A percentile compares a stretch with the other conserved stretches of the same genome.
Conservation (phyloP, 164 flowering plant genomes). For the Litsea cubeba region DNA sequence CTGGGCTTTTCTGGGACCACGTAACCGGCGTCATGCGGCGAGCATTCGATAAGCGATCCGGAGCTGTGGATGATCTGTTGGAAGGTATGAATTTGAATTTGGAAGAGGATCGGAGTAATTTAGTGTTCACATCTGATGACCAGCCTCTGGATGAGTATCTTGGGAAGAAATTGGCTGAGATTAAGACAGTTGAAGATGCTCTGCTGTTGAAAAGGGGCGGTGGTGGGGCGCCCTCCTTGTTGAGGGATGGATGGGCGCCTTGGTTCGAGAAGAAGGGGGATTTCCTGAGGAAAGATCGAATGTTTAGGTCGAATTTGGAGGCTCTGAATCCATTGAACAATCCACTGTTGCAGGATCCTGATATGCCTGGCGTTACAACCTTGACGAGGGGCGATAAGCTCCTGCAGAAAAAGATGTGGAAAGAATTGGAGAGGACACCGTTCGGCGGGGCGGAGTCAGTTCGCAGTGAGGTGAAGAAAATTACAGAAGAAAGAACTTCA, state of each 20-base stretch:
- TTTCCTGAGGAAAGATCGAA: slow-evolving; percentile 70
- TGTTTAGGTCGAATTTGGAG: slow-evolving; percentile 85
- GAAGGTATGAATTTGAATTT: slow-evolving; percentile 37
- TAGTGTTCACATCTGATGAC: slow-evolving; percentile 80
- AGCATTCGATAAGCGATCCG: slow-evolving; percentile 48
- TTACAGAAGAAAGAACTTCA: slow-evolving; percentile 23
- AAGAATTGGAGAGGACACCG: slow-evolving; percentile 47
- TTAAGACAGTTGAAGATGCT: slow-evolving; percentile 65
- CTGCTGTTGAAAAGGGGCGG: slow-evolving; percentile 53
- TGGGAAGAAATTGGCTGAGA: slow-evolving; percentile 47
- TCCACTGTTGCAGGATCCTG: slow-evolving; percentile 90
- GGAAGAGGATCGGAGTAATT: slow-evolving; percentile 27
- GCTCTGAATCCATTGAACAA: slow-evolving; percentile 74
- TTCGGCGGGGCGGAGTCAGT: slow-evolving; percentile 16
- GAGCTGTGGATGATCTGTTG: slow-evolving; percentile 44
- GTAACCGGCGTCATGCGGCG: slow-evolving; percentile 47
- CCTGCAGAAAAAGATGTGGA: slow-evolving; percentile 47
- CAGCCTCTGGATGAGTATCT: slow-evolving; percentile 64
- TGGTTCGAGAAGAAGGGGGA: slow-evolving; percentile 92
- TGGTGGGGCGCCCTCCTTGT: slow-evolving; percentile 30
- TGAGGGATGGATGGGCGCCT: slow-evolving; percentile 89
- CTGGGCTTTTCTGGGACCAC: slow-evolving; percentile 67
- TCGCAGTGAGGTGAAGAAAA: background rate
- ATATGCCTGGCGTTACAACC: slow-evolving; percentile 56
- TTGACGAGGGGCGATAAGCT: slow-evolving; percentile 74